These are phyloP conservation scores for Penicillium pancosmium DNA, from an alignment of 495 filamentous ascomycete species.

Conservation along the genomic window DNA sequence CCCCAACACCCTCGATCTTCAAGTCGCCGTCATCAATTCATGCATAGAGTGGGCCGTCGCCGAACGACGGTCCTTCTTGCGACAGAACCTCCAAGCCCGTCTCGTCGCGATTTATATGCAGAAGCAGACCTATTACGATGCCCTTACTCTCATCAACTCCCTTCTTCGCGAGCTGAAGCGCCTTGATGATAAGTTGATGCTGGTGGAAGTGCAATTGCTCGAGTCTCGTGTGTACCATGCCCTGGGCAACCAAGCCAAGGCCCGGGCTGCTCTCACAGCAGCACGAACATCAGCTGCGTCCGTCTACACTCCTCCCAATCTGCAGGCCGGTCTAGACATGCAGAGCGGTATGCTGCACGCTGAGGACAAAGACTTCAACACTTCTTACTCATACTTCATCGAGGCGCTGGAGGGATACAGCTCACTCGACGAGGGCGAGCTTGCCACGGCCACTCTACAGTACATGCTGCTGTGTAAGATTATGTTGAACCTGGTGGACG, in stretches of 20 bases:
- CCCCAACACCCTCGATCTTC: conserved; percentile 89
- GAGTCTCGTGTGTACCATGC: conserved; percentile 98
- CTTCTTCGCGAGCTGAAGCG: conserved; percentile 95
- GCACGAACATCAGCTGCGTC: conserved; percentile 93
- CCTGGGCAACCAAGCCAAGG: conserved; percentile 94
- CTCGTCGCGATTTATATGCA: conserved; percentile 93
- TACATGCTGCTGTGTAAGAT: conserved; percentile 99
- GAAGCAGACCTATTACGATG: conserved; percentile 95
- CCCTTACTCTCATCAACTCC: conserved; percentile 92
- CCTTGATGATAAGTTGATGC: conserved; percentile 94
- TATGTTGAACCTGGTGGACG: conserved; percentile 95
- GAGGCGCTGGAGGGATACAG: conserved; percentile 97
- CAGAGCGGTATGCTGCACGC: conserved; percentile 98
- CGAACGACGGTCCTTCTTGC: conserved; percentile 90
- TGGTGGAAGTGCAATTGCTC: conserved; percentile 98
- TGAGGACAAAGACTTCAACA: conserved; percentile 98
- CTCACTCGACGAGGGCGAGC: conserved; percentile 80
- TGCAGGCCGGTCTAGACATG: conserved; percentile 97
- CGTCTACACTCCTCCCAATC: conserved; percentile 92
- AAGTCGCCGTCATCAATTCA: conserved; percentile 90
- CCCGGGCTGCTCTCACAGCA: conserved; percentile 89
- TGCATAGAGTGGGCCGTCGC: conserved; percentile 99
- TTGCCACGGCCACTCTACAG: conserved; percentile 89
- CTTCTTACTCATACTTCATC: conserved; percentile 97
- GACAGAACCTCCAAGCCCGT: conserved; percentile 96